Percentiles rank a stretch among this genome's conserved stretches.
Evolutionary conservation across 345 rosid species (phyloP).

Genomic region (Hibiscus mutabilis): DNA sequence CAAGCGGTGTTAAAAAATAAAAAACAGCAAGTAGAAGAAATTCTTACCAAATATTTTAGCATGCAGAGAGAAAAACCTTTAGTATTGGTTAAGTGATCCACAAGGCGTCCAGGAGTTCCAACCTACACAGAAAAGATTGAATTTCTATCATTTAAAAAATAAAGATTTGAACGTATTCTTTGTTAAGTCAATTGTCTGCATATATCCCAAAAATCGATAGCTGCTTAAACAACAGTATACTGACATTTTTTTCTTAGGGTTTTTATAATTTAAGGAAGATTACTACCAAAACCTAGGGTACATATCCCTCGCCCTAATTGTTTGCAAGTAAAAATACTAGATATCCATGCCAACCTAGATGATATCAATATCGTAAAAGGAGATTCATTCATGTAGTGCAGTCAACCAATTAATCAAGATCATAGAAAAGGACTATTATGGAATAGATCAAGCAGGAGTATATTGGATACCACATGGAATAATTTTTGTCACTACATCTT

Average conservation of each 20-base stretch:
- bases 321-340: not conserved
- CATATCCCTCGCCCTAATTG: not conserved
- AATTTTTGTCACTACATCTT: not conserved
- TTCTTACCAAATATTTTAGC: conserved; percentile 70
- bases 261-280: not conserved
- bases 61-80: conserved; percentile 80
- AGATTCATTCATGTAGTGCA: not conserved
- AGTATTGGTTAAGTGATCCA: conserved; percentile 81
- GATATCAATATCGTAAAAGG: not conserved
- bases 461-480: not conserved
- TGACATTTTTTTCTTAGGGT: not conserved
- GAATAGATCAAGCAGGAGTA: not conserved
- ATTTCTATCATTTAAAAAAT: not conserved
- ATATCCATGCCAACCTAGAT: not conserved
- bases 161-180: not conserved
- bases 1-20: not conserved
- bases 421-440: not conserved
- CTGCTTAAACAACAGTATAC: not conserved
- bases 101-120: conserved; percentile 90
- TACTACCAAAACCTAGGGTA: not conserved
- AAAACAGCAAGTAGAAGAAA: conserved; percentile 1
- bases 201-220: too few relatives aligned
- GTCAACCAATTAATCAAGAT: not conserved
- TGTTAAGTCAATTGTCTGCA: not conserved
- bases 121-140: conserved; percentile 38